phyloP scores from a whole-genome alignment of 2,329 filamentous ascomycete genomes.

The Xylariales sp. region DNA sequence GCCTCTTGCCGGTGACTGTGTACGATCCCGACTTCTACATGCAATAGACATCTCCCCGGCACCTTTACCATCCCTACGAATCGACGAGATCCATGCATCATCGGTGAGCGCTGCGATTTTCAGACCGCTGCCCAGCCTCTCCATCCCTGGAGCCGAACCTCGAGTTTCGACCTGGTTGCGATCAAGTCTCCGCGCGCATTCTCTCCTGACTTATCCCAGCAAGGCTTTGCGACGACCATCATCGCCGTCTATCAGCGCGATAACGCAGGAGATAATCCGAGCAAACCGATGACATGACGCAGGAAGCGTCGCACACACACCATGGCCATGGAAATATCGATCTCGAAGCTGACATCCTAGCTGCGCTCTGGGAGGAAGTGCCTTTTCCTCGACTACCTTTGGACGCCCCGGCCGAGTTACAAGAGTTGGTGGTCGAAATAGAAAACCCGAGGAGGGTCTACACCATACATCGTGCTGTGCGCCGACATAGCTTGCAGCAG shows the following conservation, averaged over 20 bases:
- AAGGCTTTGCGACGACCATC: neutral
- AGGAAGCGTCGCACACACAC: slow-evolving; percentile 33
- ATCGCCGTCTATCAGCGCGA: neutral
- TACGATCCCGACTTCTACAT: too few species aligned
- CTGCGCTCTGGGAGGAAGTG: slow-evolving; percentile 57
- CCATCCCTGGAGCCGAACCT: too few species aligned
- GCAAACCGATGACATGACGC: slow-evolving; percentile 42
- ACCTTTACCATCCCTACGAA: too few species aligned
- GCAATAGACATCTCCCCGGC: too few species aligned
- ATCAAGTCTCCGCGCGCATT: too few species aligned
- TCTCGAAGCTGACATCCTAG: slow-evolving; percentile 44
- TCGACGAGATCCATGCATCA: too few species aligned
- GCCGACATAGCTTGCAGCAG: slow-evolving; percentile 60
- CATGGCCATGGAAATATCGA: slow-evolving; percentile 25
- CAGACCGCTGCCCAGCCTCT: too few species aligned
- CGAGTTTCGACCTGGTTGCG: too few species aligned
- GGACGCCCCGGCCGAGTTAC: slow-evolving; percentile 57
- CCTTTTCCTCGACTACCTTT: slow-evolving; percentile 54
- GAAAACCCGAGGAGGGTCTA: slow-evolving; percentile 60
- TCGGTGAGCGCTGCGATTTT: too few species aligned
- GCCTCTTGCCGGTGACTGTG: too few species aligned
- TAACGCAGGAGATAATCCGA: neutral
- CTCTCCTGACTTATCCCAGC: too few species aligned
- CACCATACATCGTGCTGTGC: slow-evolving; percentile 54
- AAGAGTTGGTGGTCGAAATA: slow-evolving; percentile 50